Evolutionary conservation across 352 stramenopile species (phyloP).

Genomic region (Phytophthora pistaciae): DNA sequence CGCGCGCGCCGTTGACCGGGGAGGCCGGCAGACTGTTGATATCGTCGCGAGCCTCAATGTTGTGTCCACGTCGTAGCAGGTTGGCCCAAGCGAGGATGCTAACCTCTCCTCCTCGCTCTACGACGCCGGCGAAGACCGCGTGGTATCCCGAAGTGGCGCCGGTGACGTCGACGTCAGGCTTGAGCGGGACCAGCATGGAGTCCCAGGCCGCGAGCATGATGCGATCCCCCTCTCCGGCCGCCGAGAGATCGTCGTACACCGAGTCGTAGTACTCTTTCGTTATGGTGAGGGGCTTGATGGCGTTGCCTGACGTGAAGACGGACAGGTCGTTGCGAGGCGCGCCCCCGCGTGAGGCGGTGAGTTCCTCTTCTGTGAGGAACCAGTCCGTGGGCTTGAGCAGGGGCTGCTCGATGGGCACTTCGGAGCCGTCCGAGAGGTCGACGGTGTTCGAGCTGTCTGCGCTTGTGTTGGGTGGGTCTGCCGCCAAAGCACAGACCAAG

Average conservation of each 20-base stretch:
- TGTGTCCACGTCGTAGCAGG: constrained; percentile 40
- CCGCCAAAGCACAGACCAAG: too few species aligned
- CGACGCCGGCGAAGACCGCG: constrained; percentile 37
- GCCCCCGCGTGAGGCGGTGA: neutral
- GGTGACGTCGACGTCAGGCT: constrained; percentile 24
- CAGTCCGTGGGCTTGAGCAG: neutral
- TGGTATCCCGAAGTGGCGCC: constrained; percentile 37
- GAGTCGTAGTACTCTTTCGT: constrained; percentile 51
- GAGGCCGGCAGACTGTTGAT: constrained; percentile 39
- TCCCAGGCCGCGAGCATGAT: constrained; percentile 56
- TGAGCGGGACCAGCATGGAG: constrained; percentile 46
- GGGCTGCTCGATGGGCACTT: neutral
- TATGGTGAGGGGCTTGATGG: constrained; percentile 43
- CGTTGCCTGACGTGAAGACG: constrained; percentile 38
- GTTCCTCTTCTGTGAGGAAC: neutral
- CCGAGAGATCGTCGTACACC: constrained; percentile 44
- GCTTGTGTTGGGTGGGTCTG: too few species aligned
- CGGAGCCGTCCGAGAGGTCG: neutral
- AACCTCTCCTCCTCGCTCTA: constrained; percentile 23
- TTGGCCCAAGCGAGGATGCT: constrained; percentile 62
- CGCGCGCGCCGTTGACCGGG: constrained; percentile 11
- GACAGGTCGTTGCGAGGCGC: neutral
- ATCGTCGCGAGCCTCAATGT: constrained; percentile 41
- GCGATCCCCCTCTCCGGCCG: constrained; percentile 12
- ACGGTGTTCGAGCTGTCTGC: neutral